Percentiles rank a stretch among this genome's conserved stretches.
These are phyloP conservation scores for Tolypocladium cylindrosporum DNA, from an alignment of 2,329 filamentous ascomycete genomes.

Conservation along the genomic window DNA sequence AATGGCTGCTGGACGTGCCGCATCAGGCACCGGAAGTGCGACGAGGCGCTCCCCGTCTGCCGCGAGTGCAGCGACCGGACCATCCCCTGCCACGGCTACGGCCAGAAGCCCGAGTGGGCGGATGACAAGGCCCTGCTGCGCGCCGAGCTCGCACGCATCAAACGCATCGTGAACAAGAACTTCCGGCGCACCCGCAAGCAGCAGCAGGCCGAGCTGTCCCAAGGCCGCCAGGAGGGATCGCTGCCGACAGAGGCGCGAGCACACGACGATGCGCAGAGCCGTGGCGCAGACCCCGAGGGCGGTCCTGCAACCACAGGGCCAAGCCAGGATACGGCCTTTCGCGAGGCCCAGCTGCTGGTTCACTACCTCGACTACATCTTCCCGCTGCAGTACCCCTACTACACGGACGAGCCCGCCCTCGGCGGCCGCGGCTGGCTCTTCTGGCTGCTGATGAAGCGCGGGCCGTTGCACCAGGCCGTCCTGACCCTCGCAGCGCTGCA, in stretches of 20 bases:
- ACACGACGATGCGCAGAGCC: background rate
- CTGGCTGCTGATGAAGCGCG: conserved; percentile 10
- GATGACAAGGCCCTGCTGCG: conserved; percentile 17
- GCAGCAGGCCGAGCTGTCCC: background rate
- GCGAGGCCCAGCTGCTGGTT: conserved; percentile 16
- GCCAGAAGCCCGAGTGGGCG: conserved; percentile 24
- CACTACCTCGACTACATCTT: conserved; percentile 19
- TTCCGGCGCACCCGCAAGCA: conserved; percentile 9
- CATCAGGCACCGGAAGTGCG: conserved; percentile 17
- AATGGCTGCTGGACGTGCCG: conserved; percentile 19
- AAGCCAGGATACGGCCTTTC: conserved; percentile 1
- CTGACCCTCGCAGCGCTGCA: conserved; percentile 16
- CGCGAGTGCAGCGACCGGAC: conserved; percentile 11
- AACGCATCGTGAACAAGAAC: conserved; percentile 12
- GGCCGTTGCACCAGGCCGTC: conserved; percentile 13
- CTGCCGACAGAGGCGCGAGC: background rate
- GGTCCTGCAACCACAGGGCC: background rate
- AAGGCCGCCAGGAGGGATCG: too few relatives aligned
- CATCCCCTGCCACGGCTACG: conserved; percentile 17
- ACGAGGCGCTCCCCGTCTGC: conserved; percentile 13
- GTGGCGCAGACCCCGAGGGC: background rate
- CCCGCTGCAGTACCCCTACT: conserved; percentile 15
- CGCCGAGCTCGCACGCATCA: conserved; percentile 14
- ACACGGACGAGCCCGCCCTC: conserved; percentile 12
- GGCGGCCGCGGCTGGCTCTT: conserved; percentile 17